phyloP scores from a whole-genome alignment of 2,329 filamentous ascomycete species.

The Penicillium occitanis region DNA sequence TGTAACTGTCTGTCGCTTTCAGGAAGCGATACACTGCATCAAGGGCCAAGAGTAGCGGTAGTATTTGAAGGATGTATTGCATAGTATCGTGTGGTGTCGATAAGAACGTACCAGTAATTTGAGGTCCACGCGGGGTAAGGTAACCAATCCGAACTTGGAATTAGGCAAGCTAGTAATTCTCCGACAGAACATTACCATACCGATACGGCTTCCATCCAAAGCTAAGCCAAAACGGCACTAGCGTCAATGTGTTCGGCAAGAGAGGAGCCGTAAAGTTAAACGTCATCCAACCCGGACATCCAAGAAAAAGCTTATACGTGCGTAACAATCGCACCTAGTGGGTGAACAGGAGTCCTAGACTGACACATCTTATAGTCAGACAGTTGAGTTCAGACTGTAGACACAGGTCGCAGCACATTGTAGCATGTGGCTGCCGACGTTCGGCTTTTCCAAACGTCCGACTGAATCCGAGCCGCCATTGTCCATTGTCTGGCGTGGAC shows the following conservation, averaged over 20 bases:
- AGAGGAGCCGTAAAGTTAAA: no score
- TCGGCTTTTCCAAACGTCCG: neutral
- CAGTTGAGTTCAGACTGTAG: neutral
- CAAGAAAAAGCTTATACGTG: neutral
- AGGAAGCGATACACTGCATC: neutral
- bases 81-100: neutral
- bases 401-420: neutral
- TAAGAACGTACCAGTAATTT: neutral
- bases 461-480: neutral
- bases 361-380: neutral
- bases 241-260: neutral
- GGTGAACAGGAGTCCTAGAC: neutral
- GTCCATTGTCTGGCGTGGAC: constrained; percentile 27
- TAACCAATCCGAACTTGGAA: neutral
- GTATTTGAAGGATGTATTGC: neutral
- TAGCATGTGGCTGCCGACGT: neutral
- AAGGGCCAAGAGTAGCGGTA: neutral
- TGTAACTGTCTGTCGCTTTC: neutral
- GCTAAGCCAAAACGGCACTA: neutral
- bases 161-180: neutral
- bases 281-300: neutral
- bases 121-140: neutral
- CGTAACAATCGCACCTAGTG: neutral
- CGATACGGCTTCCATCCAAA: neutral
- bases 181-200: neutral